Conservation (phyloP, 139 green algal genomes). For the Chlorella sp. region DNA sequence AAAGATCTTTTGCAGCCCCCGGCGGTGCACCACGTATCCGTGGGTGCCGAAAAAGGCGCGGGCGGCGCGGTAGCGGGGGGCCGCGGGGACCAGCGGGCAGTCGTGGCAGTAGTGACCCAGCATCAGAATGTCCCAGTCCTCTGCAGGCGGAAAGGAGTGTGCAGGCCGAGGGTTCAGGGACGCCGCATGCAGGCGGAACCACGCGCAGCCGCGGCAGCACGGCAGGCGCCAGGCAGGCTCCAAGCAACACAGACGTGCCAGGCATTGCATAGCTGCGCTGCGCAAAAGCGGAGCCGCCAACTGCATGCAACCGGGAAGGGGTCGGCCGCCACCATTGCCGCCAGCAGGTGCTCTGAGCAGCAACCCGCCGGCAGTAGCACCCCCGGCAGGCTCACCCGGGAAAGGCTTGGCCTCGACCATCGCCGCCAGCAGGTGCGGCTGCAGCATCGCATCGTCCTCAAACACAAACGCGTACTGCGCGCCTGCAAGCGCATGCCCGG, state of each 20-base stretch:
- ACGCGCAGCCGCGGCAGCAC: neutral
- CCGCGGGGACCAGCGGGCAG: conserved; percentile 5
- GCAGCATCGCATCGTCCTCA: conserved; percentile 22
- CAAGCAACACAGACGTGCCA: neutral
- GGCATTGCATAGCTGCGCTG: neutral
- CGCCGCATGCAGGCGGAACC: no score
- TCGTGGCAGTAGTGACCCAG: conserved; percentile 23
- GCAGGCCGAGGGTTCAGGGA: neutral
- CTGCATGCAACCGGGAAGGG: no score
- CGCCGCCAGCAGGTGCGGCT: conserved; percentile 1
- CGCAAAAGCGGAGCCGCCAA: no score
- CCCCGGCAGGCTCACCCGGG: neutral
- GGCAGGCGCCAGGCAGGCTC: neutral
- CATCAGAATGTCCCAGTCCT: conserved; percentile 32
- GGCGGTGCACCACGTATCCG: conserved; percentile 24
- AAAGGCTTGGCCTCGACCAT: conserved; percentile 23
- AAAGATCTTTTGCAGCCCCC: conserved; percentile 31
- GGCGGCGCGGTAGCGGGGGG: neutral
- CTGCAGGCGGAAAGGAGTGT: neutral
- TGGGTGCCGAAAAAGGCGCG: conserved; percentile 32
- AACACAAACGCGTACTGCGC: conserved; percentile 27
- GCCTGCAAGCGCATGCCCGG: no score
- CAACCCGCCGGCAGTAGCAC: neutral
- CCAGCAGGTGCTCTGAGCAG: neutral
- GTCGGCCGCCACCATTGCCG: neutral